phyloP scores from a whole-genome alignment of 2,329 filamentous ascomycete species.

The Xylaria sp. region DNA sequence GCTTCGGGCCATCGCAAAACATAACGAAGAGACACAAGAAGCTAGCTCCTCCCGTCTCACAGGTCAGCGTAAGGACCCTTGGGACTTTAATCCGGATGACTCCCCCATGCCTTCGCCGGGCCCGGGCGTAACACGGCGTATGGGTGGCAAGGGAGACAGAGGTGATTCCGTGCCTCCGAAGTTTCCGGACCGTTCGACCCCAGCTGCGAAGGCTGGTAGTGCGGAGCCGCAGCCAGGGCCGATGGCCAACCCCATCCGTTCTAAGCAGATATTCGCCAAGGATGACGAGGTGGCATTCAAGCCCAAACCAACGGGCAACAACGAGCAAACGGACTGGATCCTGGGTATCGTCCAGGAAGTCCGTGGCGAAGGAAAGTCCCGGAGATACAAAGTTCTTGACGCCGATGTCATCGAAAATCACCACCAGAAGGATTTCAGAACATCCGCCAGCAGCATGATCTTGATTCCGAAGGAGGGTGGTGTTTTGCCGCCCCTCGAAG shows the following conservation, averaged over 20 bases:
- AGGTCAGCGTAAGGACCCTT: slow-evolving; percentile 32
- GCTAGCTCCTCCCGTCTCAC: slow-evolving; percentile 29
- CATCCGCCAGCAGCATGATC: slow-evolving; percentile 70
- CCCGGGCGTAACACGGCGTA: slow-evolving; percentile 34
- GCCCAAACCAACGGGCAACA: slow-evolving; percentile 45
- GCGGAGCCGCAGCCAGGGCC: slow-evolving; percentile 45
- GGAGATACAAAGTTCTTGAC: slow-evolving; percentile 74
- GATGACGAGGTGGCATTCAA: slow-evolving; percentile 64
- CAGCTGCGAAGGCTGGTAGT: slow-evolving; percentile 36
- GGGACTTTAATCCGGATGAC: slow-evolving; percentile 42
- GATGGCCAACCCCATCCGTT: slow-evolving; percentile 36
- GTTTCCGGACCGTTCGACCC: slow-evolving; percentile 38
- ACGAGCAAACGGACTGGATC: slow-evolving; percentile 59
- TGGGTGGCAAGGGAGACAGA: slow-evolving; percentile 38
- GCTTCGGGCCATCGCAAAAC: slow-evolving; percentile 33
- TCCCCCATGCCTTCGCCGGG: slow-evolving; percentile 40
- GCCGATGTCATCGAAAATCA: slow-evolving; percentile 68
- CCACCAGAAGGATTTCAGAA: slow-evolving; percentile 63
- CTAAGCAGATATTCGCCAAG: slow-evolving; percentile 54
- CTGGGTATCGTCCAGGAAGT: slow-evolving; percentile 73
- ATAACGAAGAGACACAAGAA: slow-evolving; percentile 33
- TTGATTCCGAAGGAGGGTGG: slow-evolving; percentile 58
- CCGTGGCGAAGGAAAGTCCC: slow-evolving; percentile 68
- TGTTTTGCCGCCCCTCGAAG: slow-evolving; percentile 55
- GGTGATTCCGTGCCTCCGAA: slow-evolving; percentile 50